Evolutionary conservation across 2,329 filamentous ascomycete genomes (phyloP).

Genomic region (Curvularia eragrostidis): DNA sequence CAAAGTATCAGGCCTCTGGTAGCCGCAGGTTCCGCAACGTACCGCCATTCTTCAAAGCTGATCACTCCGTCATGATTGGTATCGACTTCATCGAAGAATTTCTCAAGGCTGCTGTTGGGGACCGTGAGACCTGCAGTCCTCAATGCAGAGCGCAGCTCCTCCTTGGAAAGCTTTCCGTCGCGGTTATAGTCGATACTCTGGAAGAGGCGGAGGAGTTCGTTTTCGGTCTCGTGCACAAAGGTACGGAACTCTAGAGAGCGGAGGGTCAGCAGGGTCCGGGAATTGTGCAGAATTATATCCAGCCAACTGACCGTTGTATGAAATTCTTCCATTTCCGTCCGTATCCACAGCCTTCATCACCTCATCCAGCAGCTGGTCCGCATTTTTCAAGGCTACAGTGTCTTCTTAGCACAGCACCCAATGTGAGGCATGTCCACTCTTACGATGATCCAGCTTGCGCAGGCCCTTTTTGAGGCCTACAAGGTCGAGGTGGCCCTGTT

Average conservation of each 20-base stretch:
- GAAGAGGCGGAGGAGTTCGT: constrained; percentile 82
- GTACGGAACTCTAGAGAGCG: constrained; percentile 75
- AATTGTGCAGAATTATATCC: neutral
- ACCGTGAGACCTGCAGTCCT: constrained; percentile 78
- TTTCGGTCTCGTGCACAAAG: constrained; percentile 88
- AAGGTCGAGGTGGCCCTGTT: constrained; percentile 81
- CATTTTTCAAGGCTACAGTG: constrained; percentile 79
- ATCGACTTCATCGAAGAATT: constrained; percentile 91
- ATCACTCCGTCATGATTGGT: constrained; percentile 86
- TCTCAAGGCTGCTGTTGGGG: constrained; percentile 75
- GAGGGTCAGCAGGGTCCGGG: constrained; percentile 23
- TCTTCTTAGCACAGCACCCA: constrained; percentile 30
- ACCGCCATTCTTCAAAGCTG: constrained; percentile 97
- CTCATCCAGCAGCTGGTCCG: constrained; percentile 80
- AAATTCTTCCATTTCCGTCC: constrained; percentile 86
- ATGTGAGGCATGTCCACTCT: constrained; percentile 42
- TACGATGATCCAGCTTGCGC: constrained; percentile 90
- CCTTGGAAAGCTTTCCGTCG: constrained; percentile 84
- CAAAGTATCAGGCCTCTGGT: neutral
- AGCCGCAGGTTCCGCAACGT: constrained; percentile 48
- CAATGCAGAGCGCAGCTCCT: constrained; percentile 83
- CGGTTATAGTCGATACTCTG: constrained; percentile 83
- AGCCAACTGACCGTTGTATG: constrained; percentile 74
- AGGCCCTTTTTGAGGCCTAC: constrained; percentile 84
- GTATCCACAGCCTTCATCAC: constrained; percentile 85